phyloP scores from a whole-genome alignment of 148 eudicot genomes.

The Suaeda aralocaspica region DNA sequence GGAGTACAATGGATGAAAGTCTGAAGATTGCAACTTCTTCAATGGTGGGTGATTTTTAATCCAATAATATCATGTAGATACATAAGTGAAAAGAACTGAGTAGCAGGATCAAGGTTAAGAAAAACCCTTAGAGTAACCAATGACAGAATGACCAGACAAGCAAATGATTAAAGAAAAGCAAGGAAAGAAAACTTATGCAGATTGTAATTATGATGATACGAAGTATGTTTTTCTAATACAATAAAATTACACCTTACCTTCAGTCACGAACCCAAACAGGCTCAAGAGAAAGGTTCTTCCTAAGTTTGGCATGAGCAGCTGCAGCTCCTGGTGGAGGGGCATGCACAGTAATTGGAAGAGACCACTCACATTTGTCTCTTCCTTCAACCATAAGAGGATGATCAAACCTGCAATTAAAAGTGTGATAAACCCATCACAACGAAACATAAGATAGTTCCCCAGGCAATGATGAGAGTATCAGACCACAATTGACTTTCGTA shows the following conservation, averaged over 20 bases:
- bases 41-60: too few relatives aligned
- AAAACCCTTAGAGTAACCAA: too few relatives aligned
- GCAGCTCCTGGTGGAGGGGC: conserved; percentile 72
- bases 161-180: neutral
- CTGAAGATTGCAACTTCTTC: too few relatives aligned
- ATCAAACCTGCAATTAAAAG: conserved; percentile 48
- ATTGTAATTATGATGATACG: neutral
- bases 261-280: conserved; percentile 70
- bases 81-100: too few relatives aligned
- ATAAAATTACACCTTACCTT: conserved; percentile 27
- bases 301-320: conserved; percentile 44
- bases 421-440: neutral
- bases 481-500: neutral
- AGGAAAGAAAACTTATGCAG: neutral
- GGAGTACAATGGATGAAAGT: too few relatives aligned
- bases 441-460: neutral
- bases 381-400: conserved; percentile 94
- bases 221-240: neutral
- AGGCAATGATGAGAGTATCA: neutral
- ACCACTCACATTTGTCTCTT: conserved; percentile 96
- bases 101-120: too few relatives aligned
- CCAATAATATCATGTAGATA: too few relatives aligned
- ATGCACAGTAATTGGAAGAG: conserved; percentile 85
- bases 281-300: conserved; percentile 52
- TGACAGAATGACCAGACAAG: neutral